Percentiles rank a stretch among this genome's conserved stretches.
Conservation (phyloP, 495 filamentous ascomycete genomes). For the Bryoglossum gracile region DNA sequence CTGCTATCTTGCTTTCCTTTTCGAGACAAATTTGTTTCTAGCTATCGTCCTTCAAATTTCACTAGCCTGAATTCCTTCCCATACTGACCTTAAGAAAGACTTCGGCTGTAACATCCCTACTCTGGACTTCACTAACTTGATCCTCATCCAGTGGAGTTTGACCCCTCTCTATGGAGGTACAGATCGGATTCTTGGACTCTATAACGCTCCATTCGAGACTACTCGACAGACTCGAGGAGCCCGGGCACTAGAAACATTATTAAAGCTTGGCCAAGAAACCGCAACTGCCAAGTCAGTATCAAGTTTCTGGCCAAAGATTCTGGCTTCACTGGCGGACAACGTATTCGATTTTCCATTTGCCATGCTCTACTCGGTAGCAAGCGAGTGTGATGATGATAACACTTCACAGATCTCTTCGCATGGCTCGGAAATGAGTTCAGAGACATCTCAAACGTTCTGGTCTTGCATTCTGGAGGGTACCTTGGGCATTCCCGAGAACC, state of each 20-base stretch:
- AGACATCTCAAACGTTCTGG: constrained; percentile 5
- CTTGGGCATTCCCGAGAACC: constrained; percentile 50
- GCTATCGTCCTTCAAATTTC: neutral
- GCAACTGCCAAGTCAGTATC: constrained; percentile 56
- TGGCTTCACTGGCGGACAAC: constrained; percentile 50
- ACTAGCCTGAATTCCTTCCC: neutral
- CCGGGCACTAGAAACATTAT: constrained; percentile 51
- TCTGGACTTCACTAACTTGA: no score
- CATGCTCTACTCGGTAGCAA: constrained; percentile 54
- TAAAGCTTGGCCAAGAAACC: constrained; percentile 58
- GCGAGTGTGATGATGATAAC: constrained; percentile 32
- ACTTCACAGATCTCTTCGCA: no score
- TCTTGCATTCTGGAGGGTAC: constrained; percentile 40
- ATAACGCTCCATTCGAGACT: constrained; percentile 61
- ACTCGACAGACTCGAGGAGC: constrained; percentile 53
- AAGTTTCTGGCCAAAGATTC: constrained; percentile 49
- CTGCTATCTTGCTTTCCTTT: no score
- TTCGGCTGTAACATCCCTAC: no score
- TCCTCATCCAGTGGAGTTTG: constrained; percentile 50
- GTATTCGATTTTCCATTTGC: constrained; percentile 54
- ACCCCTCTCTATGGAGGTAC: constrained; percentile 55
- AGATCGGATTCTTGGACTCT: constrained; percentile 49
- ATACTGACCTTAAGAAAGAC: no score
- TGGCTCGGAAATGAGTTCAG: no score
- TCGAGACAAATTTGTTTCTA: no score